Evolutionary conservation across 225 moss, liverwort and hornwort genomes (phyloP).

Genomic region (Bryum argenteum): DNA sequence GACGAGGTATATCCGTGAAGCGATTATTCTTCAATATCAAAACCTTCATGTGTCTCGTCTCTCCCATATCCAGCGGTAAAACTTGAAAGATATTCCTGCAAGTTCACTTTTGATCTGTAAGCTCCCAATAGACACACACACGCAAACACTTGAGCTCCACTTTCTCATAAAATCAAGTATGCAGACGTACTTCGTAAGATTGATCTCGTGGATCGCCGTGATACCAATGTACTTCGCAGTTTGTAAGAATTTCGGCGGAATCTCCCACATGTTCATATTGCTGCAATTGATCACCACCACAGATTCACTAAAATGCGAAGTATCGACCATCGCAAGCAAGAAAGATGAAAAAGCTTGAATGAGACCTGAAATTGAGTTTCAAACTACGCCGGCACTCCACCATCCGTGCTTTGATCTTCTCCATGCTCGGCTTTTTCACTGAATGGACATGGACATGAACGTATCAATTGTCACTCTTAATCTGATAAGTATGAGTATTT

Average conservation of each 20-base stretch:
- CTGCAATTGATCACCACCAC: constrained; percentile 25
- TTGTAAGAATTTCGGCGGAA: constrained; percentile 50
- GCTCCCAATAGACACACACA: background rate
- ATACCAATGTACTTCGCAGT: constrained; percentile 56
- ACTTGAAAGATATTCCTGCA: constrained; percentile 60
- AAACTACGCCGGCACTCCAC: constrained; percentile 80
- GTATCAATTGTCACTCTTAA: no score
- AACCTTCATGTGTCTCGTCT: constrained; percentile 61
- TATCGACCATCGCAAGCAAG: background rate
- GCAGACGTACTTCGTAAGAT: constrained; percentile 51
- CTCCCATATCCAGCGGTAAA: constrained; percentile 68
- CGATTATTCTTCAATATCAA: constrained; percentile 68
- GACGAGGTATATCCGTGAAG: constrained; percentile 68
- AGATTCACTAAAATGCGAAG: background rate
- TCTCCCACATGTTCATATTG: constrained; percentile 67
- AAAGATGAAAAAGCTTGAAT: constrained; percentile 7
- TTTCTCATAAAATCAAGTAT: constrained; percentile 13
- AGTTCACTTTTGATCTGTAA: background rate
- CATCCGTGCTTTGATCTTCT: constrained; percentile 79
- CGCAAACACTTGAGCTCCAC: no score
- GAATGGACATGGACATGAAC: background rate
- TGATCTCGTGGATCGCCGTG: constrained; percentile 56
- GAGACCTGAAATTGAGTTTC: constrained; percentile 70
- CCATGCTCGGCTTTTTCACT: constrained; percentile 74
- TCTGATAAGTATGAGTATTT: no score